phyloP scores from a whole-genome alignment of 371 early-diverging fungal genomes.

The Syncephalis plumigaleata region DNA sequence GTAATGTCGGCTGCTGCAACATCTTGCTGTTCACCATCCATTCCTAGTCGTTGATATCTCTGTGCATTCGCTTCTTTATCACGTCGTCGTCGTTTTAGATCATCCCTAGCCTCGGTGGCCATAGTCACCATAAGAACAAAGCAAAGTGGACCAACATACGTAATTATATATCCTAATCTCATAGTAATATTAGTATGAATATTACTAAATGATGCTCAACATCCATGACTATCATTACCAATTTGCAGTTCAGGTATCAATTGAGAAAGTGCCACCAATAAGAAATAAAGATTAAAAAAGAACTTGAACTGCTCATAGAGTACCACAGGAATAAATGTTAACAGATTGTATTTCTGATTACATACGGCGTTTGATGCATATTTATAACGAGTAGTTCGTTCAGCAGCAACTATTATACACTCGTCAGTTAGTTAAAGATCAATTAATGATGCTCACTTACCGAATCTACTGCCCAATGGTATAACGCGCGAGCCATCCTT shows the following conservation, averaged over 20 bases:
- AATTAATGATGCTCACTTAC: too few relatives aligned
- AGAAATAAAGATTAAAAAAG: slow-evolving; percentile 95
- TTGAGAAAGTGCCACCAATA: slow-evolving; percentile 90
- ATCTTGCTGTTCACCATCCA: slow-evolving; percentile 16
- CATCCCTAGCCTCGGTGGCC: slow-evolving; percentile 94
- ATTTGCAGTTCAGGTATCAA: slow-evolving; percentile 76
- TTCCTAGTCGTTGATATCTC: slow-evolving; percentile 40
- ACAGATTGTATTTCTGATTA: slow-evolving; percentile 92
- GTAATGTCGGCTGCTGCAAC: slow-evolving; percentile 73
- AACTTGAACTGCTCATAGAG: slow-evolving; percentile 93
- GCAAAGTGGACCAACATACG: slow-evolving; percentile 89
- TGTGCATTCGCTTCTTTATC: slow-evolving; percentile 92
- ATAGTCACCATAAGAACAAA: slow-evolving; percentile 90
- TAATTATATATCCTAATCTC: slow-evolving; percentile 68
- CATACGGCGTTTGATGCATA: slow-evolving; percentile 75
- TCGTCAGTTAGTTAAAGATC: too few relatives aligned
- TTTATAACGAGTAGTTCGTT: slow-evolving; percentile 4
- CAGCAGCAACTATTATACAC: too few relatives aligned
- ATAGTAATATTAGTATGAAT: background rate
- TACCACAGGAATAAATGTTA: slow-evolving; percentile 83
- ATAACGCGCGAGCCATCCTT: too few relatives aligned
- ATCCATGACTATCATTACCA: slow-evolving; percentile 19
- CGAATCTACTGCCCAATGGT: too few relatives aligned
- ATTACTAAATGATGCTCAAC: background rate
- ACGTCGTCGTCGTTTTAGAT: slow-evolving; percentile 74